phyloP scores from a whole-genome alignment of 495 filamentous ascomycete species.

The Penicillium taxi region DNA sequence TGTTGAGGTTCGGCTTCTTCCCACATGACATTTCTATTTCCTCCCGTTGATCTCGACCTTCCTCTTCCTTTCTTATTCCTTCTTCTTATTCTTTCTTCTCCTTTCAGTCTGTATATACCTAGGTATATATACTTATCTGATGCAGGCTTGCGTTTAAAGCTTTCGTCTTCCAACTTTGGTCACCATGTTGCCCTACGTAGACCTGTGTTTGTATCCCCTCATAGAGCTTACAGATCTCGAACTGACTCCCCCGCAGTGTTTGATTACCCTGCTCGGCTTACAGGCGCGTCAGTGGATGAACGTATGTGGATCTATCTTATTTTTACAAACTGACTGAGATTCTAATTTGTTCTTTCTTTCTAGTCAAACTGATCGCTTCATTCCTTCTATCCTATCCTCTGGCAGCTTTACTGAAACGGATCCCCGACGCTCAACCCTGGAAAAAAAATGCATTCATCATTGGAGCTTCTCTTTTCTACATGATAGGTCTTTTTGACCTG shows the following conservation, averaged over 20 bases:
- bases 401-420: slow-evolving; percentile 78
- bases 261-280: slow-evolving; percentile 49
- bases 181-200: slow-evolving; percentile 80
- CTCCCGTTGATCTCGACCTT: slow-evolving; percentile 9
- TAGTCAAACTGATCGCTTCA: slow-evolving; percentile 88
- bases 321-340: background rate
- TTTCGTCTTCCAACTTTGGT: slow-evolving; percentile 18
- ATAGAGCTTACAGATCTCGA: slow-evolving; percentile 7
- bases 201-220: slow-evolving; percentile 52
- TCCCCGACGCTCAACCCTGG: slow-evolving; percentile 76
- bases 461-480: slow-evolving; percentile 73
- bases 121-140: no score
- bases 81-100: slow-evolving; percentile 24
- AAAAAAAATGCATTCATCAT: slow-evolving; percentile 89
- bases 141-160: no score
- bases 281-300: slow-evolving; percentile 82
- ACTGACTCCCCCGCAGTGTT: slow-evolving; percentile 53
- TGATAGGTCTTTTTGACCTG: slow-evolving; percentile 89
- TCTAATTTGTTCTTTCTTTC: slow-evolving; percentile 11
- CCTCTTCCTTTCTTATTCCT: slow-evolving; percentile 2
- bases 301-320: slow-evolving; percentile 43
- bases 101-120: no score
- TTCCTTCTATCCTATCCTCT: slow-evolving; percentile 92
- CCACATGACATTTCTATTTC: slow-evolving; percentile 23
- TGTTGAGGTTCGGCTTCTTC: slow-evolving; percentile 19